These are phyloP conservation scores for Moelleriella libera DNA, from an alignment of 2,329 filamentous ascomycete species.

Conservation along the genomic window DNA sequence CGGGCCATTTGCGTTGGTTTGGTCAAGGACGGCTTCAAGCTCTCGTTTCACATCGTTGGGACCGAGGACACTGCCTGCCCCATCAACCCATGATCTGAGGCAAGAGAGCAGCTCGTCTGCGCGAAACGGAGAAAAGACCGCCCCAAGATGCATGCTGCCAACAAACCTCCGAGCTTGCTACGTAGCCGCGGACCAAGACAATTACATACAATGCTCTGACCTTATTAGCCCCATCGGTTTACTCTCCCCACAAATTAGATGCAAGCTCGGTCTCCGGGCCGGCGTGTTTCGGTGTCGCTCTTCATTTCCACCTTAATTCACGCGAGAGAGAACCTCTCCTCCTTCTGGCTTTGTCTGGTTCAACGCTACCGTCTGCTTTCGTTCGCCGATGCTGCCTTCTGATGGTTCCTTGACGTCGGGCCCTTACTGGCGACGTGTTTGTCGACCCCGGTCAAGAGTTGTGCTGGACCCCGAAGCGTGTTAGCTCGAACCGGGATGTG, in stretches of 20 bases:
- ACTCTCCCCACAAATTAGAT: not conserved
- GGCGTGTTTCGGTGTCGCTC: constrained; percentile 3
- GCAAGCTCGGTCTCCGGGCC: not conserved
- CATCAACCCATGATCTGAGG: too few species aligned
- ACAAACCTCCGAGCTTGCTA: not conserved
- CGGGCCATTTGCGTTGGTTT: too few species aligned
- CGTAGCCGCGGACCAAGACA: not conserved
- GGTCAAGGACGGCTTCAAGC: too few species aligned
- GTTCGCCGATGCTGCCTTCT: not conserved
- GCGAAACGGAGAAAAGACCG: too few species aligned
- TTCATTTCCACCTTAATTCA: constrained; percentile 4
- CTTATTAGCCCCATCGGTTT: not conserved
- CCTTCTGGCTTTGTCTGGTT: not conserved
- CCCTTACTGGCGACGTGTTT: not conserved
- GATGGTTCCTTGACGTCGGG: not conserved
- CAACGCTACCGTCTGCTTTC: not conserved
- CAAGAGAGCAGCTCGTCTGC: too few species aligned
- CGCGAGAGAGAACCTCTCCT: not conserved
- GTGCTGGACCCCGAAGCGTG: too few species aligned
- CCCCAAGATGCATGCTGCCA: not conserved
- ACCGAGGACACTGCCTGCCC: too few species aligned
- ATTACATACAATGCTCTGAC: not conserved
- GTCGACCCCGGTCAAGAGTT: too few species aligned
- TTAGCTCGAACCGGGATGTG: too few species aligned
- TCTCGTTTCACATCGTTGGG: too few species aligned